phyloP scores from a whole-genome alignment of 768 basidiomycete species.

The Omphalotus guepiniiformis region DNA sequence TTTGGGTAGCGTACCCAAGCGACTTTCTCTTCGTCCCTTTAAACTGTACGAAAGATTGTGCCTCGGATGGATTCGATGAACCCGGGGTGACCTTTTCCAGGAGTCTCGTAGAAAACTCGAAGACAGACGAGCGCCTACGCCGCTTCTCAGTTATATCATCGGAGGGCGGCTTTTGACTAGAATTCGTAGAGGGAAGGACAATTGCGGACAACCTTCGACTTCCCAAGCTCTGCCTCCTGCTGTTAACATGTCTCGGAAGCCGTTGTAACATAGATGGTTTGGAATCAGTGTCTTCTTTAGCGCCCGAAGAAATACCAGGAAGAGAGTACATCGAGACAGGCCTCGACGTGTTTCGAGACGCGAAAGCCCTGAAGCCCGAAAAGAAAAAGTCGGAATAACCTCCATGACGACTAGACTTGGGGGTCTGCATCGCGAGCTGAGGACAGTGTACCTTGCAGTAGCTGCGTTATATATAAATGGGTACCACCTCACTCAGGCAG shows the following conservation, averaged over 20 bases:
- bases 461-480: no score
- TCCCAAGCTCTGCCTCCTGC: neutral
- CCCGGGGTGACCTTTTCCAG: neutral
- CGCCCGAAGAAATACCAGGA: neutral
- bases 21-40: slow-evolving; percentile 1
- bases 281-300: neutral
- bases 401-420: neutral
- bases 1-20: neutral
- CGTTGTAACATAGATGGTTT: neutral
- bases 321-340: slow-evolving; percentile 1
- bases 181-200: neutral
- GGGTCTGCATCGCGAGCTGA: slow-evolving; percentile 2
- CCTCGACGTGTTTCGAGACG: neutral
- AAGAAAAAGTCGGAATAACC: slow-evolving; percentile 12
- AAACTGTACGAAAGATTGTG: slow-evolving; percentile 5
- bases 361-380: slow-evolving; percentile 5
- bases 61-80: neutral
- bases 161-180: neutral
- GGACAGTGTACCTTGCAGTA: no score
- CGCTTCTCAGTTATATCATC: neutral
- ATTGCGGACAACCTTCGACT: neutral
- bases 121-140: slow-evolving; percentile 3
- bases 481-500: no score
- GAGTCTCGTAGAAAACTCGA: slow-evolving; percentile 6
- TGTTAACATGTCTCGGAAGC: neutral